Evolutionary conservation across 1,284 basidiomycete genomes (phyloP), one percentile per base, ranked within the genome.

Genomic region (Stereum hirsutum): DNA sequence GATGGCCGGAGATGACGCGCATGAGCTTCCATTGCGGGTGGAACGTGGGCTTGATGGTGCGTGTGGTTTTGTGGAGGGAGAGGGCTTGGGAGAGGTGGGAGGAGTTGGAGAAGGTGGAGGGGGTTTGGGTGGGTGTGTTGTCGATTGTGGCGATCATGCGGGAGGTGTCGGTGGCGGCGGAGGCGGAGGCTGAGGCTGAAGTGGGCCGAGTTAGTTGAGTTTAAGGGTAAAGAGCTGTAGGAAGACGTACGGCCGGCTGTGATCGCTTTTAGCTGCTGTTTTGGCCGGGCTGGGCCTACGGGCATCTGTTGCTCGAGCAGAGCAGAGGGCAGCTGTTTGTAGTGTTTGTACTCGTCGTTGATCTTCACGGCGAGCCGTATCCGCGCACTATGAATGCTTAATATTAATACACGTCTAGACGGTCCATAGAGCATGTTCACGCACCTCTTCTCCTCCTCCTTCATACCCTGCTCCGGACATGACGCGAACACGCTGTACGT

Each of bases 11-110:
- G 49, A 99, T 98, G 56, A 99, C 96, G 42, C 94, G 87, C 53
- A 85, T 75, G 43, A 99, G 82, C 65, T 97, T 97, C 95, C 95
- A 95, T 55, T 85, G 88, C 5, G 95, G 80, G 56, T 99, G 95
- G 60, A 90, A 97, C 6, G 84, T 87, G 2, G 95, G 96, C 62
- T 97, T 95, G 55, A 96, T 79, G 25, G 88, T 89, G 26, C 90
- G 78, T 4, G 87, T 89, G 45, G 91, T 90, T 68, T 95, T 92
- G 65, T 94, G 89, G 19, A 89, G 75, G 45, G 83, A 81, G 40
- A 97, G 78, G 0, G 91, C 91, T 56, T 90, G 81, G 14, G 89
- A 89, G 39, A 97, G 75, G 41, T 76, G 76, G 34, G 71, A 61
- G 24, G 74, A 67, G 7, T 80, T 78, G 14, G 73, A 59, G 53